Percentiles rank a stretch among this genome's conserved stretches.
phyloP scores from a whole-genome alignment of 1,284 basidiomycete genomes.

The Ustilago shanxiensis region DNA sequence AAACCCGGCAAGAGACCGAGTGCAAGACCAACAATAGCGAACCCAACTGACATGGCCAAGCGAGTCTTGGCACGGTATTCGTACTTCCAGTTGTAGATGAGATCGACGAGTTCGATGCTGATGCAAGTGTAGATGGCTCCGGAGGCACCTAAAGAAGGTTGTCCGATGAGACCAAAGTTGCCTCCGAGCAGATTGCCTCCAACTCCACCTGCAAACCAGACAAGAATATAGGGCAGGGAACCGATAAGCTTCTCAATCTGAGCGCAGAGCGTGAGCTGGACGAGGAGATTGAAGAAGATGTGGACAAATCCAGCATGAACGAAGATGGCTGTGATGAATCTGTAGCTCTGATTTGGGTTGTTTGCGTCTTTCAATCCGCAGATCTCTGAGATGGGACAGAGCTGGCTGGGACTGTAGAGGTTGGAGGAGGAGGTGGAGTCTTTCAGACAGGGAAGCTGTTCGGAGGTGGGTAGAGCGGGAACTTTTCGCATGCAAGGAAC shows the following conservation, averaged over 20 bases:
- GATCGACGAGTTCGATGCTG: slow-evolving; percentile 83
- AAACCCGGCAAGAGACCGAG: slow-evolving; percentile 75
- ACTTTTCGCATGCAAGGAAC: slow-evolving; percentile 84
- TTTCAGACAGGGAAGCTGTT: slow-evolving; percentile 74
- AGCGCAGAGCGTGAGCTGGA: slow-evolving; percentile 82
- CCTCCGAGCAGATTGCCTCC: slow-evolving; percentile 83
- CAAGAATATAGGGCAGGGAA: slow-evolving; percentile 81
- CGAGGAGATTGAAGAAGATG: slow-evolving; percentile 87
- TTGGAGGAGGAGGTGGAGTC: slow-evolving; percentile 72
- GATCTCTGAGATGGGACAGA: slow-evolving; percentile 83
- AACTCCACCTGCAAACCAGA: slow-evolving; percentile 89
- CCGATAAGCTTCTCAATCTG: slow-evolving; percentile 77
- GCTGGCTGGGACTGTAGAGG: slow-evolving; percentile 64
- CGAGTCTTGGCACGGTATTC: slow-evolving; percentile 69
- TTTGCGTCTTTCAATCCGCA: slow-evolving; percentile 80
- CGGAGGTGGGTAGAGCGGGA: slow-evolving; percentile 72
- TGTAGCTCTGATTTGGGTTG: slow-evolving; percentile 85
- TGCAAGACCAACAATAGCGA: slow-evolving; percentile 85
- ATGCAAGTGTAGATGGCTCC: slow-evolving; percentile 92
- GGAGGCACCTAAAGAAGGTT: slow-evolving; percentile 92
- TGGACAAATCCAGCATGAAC: slow-evolving; percentile 90
- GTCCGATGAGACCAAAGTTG: slow-evolving; percentile 85
- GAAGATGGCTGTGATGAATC: slow-evolving; percentile 77
- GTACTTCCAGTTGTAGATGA: slow-evolving; percentile 92
- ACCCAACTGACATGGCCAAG: slow-evolving; percentile 84